Base-by-base conservation (phyloP, 768 basidiomycete species). In the Naganishia onofrii region DNA sequence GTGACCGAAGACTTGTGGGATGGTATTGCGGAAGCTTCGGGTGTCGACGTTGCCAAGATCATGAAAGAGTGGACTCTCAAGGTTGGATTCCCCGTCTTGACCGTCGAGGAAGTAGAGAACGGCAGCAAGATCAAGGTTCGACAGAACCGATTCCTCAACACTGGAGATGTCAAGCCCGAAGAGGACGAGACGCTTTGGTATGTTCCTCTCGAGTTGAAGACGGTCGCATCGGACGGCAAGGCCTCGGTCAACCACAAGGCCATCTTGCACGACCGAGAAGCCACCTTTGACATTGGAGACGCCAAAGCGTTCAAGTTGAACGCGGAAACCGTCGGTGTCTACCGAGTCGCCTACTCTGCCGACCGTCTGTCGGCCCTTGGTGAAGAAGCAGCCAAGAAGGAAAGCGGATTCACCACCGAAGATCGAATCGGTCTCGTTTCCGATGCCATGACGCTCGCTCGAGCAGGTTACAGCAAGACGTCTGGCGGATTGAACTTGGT, bases 51-150 rank as follows among this genome's bases (percentile, higher is more conserved):
- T 44, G 84, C 89, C 3, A 84, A 84, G 58, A 84, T 97, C 74
- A 93, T 97, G 91, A 87, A 91, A 70, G 89, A 89, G 78, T 99
- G 94, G 95, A 89, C 92, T 46, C 85, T 87, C 66, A 90, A 92
- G 84, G 84, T 87, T 69, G 96, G 96, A 19, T 97, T 89, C 84
- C 96, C 96, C 0, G 88, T 98, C 29, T 79, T 98, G 67, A 90
- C 87, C 36, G 91, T 98, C 54, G 89, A 87, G 1, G 93, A 97
- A 81, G 85, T 84, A 15, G 79, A 83, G 0, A 86, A 85, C 53
- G 89, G 89, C 12, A 53, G 38, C 29, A 79, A 79, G 72, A 88
- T 99, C 74, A 85, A 84, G 68, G 84, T 98, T 66, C 87, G 88
- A 38, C 96, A 98, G 82, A 91, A 96, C 78, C 86, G 96, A 23